A percentile compares a stretch with the other conserved stretches of the same genome.
Evolutionary conservation across 169 alveolate genomes (phyloP).

Genomic region (Plasmodium gonderi): DNA sequence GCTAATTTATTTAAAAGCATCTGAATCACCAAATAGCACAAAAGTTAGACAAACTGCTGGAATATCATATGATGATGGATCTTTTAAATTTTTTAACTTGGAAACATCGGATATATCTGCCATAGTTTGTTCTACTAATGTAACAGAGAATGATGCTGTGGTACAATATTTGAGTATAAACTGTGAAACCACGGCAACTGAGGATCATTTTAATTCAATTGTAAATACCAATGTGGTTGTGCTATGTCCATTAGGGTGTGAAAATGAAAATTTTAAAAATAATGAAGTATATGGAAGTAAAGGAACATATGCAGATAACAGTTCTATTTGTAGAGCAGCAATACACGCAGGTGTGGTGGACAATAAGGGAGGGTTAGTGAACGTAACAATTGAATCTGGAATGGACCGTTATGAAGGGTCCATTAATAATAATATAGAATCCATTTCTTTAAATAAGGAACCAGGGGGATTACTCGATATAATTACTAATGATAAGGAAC

Average conservation of each 20-base stretch:
- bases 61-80: slow-evolving; percentile 84
- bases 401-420: slow-evolving; percentile 88
- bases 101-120: slow-evolving; percentile 89
- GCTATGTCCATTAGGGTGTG: slow-evolving; percentile 89
- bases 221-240: slow-evolving; percentile 89
- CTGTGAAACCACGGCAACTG: slow-evolving; percentile 73
- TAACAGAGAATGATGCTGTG: slow-evolving; percentile 80
- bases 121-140: slow-evolving; percentile 89
- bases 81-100: slow-evolving; percentile 86
- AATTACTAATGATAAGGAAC: slow-evolving; percentile 65
- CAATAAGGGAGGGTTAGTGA: slow-evolving; percentile 86
- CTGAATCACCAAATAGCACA: slow-evolving; percentile 72
- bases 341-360: slow-evolving; percentile 90
- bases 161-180: slow-evolving; percentile 77
- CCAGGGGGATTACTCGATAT: slow-evolving; percentile 82
- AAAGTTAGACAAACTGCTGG: slow-evolving; percentile 86
- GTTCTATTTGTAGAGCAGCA: slow-evolving; percentile 92
- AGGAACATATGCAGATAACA: slow-evolving; percentile 88
- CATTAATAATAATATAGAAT: slow-evolving; percentile 86
- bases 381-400: slow-evolving; percentile 89
- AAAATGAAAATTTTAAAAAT: slow-evolving; percentile 56
- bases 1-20: slow-evolving; percentile 76
- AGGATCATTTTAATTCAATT: slow-evolving; percentile 62
- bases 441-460: slow-evolving; percentile 83
- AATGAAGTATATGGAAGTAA: slow-evolving; percentile 87